Conservation (phyloP, 2,329 filamentous ascomycete species). For the Coniochaeta hoffmannii region DNA sequence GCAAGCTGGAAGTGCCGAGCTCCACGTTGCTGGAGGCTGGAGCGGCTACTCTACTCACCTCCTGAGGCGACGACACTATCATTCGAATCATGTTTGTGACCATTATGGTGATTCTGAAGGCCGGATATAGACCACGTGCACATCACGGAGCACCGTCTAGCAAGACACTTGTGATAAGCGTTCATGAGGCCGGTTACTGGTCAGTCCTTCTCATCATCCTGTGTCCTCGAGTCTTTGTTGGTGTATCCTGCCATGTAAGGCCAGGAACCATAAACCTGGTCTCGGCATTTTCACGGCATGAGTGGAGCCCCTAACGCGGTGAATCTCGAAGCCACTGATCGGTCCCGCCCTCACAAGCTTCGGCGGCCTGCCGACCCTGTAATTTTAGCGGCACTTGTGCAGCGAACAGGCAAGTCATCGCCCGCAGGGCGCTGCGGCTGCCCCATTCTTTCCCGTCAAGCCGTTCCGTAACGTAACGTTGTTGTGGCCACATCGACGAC, state of each 20-base stretch:
- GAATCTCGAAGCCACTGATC: background rate
- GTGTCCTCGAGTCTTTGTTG: no score
- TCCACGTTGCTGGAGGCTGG: background rate
- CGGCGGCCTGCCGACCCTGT: background rate
- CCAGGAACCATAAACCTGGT: background rate
- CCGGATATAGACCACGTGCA: no score
- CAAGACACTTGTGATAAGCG: no score
- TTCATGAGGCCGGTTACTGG: no score
- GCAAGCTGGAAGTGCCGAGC: background rate
- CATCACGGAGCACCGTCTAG: no score
- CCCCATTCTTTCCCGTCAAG: constrained; percentile 1
- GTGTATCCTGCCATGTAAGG: background rate
- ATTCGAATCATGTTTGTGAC: no score
- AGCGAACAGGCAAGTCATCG: background rate
- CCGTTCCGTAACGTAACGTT: no score
- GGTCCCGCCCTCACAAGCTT: background rate
- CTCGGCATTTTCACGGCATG: background rate
- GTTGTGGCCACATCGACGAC: background rate
- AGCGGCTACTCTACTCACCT: background rate
- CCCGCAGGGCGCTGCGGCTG: background rate
- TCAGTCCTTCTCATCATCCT: no score
- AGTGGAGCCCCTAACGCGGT: background rate
- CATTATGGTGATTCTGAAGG: no score
- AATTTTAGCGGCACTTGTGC: constrained; percentile 1
- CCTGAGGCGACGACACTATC: background rate